phyloP scores from a whole-genome alignment of 23 red algal genomes.

The Pyropia haitanensis region DNA sequence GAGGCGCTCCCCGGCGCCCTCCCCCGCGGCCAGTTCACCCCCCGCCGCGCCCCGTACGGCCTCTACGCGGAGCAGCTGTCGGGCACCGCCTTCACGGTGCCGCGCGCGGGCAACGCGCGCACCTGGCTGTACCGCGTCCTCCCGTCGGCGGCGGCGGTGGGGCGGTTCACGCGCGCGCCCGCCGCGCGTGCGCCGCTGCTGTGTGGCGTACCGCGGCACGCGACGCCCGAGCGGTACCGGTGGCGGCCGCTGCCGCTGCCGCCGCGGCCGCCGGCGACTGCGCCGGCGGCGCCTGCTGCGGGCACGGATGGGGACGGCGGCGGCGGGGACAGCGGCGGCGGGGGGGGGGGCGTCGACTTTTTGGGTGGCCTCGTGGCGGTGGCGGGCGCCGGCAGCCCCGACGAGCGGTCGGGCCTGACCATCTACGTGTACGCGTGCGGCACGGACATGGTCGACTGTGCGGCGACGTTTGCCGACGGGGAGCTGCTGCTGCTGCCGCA shows the following conservation, averaged over 20 bases:
- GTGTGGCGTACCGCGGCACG: slow-evolving; percentile 5
- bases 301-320: too few species aligned
- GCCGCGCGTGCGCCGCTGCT: slow-evolving; percentile 10
- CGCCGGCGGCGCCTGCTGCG: too few species aligned
- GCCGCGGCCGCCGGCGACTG: neutral
- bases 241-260: slow-evolving; percentile 48
- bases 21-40: slow-evolving; percentile 62
- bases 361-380: slow-evolving; percentile 50
- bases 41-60: slow-evolving; percentile 46
- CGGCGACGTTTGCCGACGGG: slow-evolving; percentile 55
- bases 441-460: slow-evolving; percentile 28
- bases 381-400: slow-evolving; percentile 38
- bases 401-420: slow-evolving; percentile 35
- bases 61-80: slow-evolving; percentile 83
- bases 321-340: too few species aligned
- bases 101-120: slow-evolving; percentile 40
- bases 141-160: slow-evolving; percentile 40
- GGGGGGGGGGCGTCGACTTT: slow-evolving; percentile 20
- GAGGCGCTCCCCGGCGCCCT: slow-evolving; percentile 61
- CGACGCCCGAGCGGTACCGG: slow-evolving; percentile 56
- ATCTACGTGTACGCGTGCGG: slow-evolving; percentile 49
- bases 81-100: slow-evolving; percentile 63
- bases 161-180: neutral
- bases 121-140: slow-evolving; percentile 69
- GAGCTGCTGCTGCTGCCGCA: slow-evolving; percentile 73